Percentiles rank a stretch among this genome's conserved stretches.
phyloP scores from a whole-genome alignment of 2,329 filamentous ascomycete species.

The Ciborinia camelliae region DNA sequence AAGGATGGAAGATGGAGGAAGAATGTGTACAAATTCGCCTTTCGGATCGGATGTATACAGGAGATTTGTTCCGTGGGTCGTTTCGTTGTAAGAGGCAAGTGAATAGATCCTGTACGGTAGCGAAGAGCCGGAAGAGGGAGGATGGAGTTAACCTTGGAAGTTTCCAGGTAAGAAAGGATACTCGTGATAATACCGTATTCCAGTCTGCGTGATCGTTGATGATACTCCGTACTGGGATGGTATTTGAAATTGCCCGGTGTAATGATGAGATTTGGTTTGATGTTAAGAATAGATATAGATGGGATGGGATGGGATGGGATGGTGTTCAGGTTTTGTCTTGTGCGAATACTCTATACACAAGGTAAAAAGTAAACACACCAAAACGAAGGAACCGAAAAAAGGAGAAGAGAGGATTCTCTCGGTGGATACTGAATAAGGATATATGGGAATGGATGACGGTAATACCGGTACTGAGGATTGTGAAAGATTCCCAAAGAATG shows the following conservation, averaged over 20 bases:
- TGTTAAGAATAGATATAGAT: neutral
- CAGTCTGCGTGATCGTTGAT: too few species aligned
- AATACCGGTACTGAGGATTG: slow-evolving; percentile 1
- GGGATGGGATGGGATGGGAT: neutral
- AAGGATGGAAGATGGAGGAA: neutral
- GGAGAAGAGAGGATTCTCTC: slow-evolving; percentile 4
- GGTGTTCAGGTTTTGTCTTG: slow-evolving; percentile 1
- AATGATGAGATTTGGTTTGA: neutral
- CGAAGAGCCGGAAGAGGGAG: neutral
- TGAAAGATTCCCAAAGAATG: slow-evolving; percentile 11
- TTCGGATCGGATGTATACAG: slow-evolving; percentile 2
- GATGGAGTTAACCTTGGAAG: neutral
- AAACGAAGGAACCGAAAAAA: slow-evolving; percentile 14
- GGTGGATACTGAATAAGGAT: slow-evolving; percentile 2
- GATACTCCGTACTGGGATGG: neutral
- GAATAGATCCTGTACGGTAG: slow-evolving; percentile 1
- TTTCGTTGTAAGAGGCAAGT: neutral
- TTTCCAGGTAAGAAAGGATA: neutral
- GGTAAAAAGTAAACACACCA: slow-evolving; percentile 11
- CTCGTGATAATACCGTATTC: too few species aligned
- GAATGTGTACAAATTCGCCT: slow-evolving; percentile 6
- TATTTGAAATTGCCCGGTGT: neutral
- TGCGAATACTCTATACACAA: slow-evolving; percentile 12
- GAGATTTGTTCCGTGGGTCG: neutral
- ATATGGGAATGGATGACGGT: slow-evolving; percentile 11